Base-by-base conservation (phyloP, 2,329 filamentous ascomycete genomes). In the Sporothrix schenckii region DNA sequence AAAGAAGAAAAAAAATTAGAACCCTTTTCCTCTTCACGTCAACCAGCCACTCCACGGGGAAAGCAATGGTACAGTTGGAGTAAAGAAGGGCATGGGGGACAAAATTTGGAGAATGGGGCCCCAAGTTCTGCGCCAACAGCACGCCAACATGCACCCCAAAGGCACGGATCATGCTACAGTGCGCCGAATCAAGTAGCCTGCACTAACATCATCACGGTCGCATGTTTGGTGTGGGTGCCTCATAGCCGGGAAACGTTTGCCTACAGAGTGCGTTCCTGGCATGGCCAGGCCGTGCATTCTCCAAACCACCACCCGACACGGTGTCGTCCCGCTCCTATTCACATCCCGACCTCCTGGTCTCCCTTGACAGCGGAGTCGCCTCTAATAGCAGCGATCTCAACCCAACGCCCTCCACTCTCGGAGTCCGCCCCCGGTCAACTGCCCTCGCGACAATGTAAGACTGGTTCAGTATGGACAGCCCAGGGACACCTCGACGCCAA, bases 241-340 rank as follows among this genome's bases (percentile, higher is more conserved):
- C 60, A 27, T 19, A 44, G 60, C 30, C 66, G 66, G 66, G 66
- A 68, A 68, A 68, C 66, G 66, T 68, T 68, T 68, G 66, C 66
- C 66, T 56, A 68, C 66, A 56, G 60, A 63, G 21, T 30, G 27
- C n/a, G 21, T 13, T 44, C 21, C 21, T 49, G 41, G 44, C 60
- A 30, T 6, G 21, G 39, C 58, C 54, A 30, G 27, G 27, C 27
- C 27, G 30, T 58, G 54, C 54, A n/a, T 58, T 58, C 61, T 66
- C 21, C 27, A 49, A n/a, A 52, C 44, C 16, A 16, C 16, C 30
- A 30, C 4, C n/a, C 21, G 16, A 52, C 41, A 49, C 24, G 44
- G 14, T 34, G 27, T 50, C 27, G 54, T 39, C 61, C 39, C 13
- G 44, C 44, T 50, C 61, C 41, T 34, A 66, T 27, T 52, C 49